Evolutionary conservation across 1,139 yeast genomes (phyloP).

Genomic region (Geotrichum carabidarum): DNA sequence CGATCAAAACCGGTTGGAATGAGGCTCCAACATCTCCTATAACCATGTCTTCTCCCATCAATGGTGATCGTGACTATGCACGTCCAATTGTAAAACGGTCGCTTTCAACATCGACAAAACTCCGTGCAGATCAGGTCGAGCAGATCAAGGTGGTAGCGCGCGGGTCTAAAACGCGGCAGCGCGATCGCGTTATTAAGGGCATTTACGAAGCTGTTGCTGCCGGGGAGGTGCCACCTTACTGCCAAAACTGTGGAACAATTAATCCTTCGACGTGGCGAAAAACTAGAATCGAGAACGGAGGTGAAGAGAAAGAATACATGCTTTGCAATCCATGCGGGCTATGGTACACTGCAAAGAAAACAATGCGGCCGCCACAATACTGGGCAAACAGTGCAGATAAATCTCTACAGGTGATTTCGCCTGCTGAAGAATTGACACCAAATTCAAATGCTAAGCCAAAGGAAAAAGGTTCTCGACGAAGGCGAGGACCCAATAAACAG

Average conservation of each 20-base stretch:
- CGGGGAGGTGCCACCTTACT: slow-evolving; percentile 21
- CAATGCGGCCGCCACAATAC: slow-evolving; percentile 34
- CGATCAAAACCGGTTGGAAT: slow-evolving; percentile 11
- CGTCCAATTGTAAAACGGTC: slow-evolving; percentile 12
- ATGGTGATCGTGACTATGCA: neutral
- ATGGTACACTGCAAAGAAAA: slow-evolving; percentile 33
- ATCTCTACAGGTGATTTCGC: neutral
- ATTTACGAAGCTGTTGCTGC: slow-evolving; percentile 5
- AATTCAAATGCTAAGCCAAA: slow-evolving; percentile 3
- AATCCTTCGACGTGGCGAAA: slow-evolving; percentile 39
- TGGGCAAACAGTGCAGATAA: slow-evolving; percentile 7
- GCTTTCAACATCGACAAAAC: slow-evolving; percentile 3
- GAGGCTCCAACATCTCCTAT: slow-evolving; percentile 15
- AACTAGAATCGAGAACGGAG: slow-evolving; percentile 18
- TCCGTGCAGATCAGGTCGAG: neutral
- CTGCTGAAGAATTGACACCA: slow-evolving; percentile 1
- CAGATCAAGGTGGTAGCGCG: slow-evolving; percentile 5
- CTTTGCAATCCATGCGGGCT: slow-evolving; percentile 41
- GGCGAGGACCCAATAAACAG: slow-evolving; percentile 12
- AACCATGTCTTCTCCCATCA: slow-evolving; percentile 14
- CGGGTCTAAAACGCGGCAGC: slow-evolving; percentile 5
- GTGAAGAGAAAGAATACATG: slow-evolving; percentile 22
- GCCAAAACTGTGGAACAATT: slow-evolving; percentile 39
- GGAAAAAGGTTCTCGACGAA: slow-evolving; percentile 7
- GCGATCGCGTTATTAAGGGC: slow-evolving; percentile 1